Evolutionary conservation across 1,284 basidiomycete species (phyloP), one percentile per base, ranked within the genome.

Genomic region (Ceratobasidium sp.): DNA sequence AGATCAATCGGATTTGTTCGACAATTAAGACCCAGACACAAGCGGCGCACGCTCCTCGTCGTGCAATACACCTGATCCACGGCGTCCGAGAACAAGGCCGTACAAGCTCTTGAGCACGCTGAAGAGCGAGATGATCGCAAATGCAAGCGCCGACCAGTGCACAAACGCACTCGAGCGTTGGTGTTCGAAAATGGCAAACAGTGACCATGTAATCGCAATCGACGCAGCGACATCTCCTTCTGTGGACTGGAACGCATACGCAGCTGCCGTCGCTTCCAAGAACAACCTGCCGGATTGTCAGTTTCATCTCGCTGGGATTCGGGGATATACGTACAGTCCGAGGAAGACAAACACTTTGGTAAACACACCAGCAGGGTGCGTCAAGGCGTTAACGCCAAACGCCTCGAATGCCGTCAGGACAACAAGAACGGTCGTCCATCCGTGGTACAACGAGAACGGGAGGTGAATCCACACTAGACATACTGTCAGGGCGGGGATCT

Each of bases 261-360:
- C 91, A 6, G 90, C 92, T 0, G 93, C 90, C 12, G 95, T 97
- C 22, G 87, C 90, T 79, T 96, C 94, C 72, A 98, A 88, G 89
- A 97, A 96, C 82, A 97, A 88, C 73, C 88, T 90, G 70, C 20
- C 17, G 38, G 20, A 54, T 32, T 20, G 29, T 15, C 6, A 35
- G 75, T 76, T 40, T 49, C 43, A 22, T 27, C 25, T 31, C 38
- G n/a, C n/a, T n/a, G n/a, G n/a, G n/a, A n/a, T n/a, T 31, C n/a
- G 17, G 42, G 15, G 17, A 32, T 17, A 55, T 22, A 77, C 84
- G 73, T 76, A 91, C 85, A 93, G 80, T 72, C 86, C 91, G 52
- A 97, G 86, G 87, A 97, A 96, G 70, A 96, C 94, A 74, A 96
- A 92, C 75, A 94, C 87, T 78, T 96, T 95, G 77, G 94, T 96